These are phyloP conservation scores for Raphidocelis subcapitata DNA, from an alignment of 139 green algal species.

Conservation along the genomic window DNA sequence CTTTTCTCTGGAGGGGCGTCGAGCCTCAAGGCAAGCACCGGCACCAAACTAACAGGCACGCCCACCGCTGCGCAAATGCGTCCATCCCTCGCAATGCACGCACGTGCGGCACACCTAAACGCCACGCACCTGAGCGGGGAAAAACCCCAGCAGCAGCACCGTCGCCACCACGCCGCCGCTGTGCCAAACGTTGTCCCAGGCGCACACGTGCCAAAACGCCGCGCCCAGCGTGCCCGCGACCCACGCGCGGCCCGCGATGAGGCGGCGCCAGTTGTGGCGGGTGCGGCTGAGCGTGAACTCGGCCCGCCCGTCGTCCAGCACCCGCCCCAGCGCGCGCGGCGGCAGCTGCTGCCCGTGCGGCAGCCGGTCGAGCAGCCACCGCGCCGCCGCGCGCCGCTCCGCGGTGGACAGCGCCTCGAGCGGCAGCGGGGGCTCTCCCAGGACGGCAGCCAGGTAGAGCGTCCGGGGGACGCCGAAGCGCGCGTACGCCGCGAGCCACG, in stretches of 20 bases:
- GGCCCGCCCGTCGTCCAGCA: conserved; percentile 37
- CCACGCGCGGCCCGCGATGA: conserved; percentile 3
- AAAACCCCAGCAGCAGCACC: conserved; percentile 23
- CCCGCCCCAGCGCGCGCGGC: not conserved
- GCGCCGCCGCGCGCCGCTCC: too few species aligned
- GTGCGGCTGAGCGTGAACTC: conserved; percentile 42
- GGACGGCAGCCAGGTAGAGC: conserved; percentile 5
- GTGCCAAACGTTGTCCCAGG: conserved; percentile 17
- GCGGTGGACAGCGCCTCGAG: too few species aligned
- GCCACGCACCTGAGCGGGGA: conserved; percentile 3
- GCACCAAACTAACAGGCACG: not conserved
- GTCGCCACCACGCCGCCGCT: conserved; percentile 6
- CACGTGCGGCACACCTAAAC: not conserved
- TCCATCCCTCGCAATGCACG: not conserved
- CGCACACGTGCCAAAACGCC: conserved; percentile 23
- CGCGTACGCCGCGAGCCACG: too few species aligned
- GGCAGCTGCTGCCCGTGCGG: not conserved
- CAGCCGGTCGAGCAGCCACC: too few species aligned
- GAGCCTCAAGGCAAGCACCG: too few species aligned
- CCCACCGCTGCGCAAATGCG: not conserved
- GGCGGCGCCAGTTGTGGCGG: conserved; percentile 37
- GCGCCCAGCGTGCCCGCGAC: not conserved
- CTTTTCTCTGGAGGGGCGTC: too few species aligned
- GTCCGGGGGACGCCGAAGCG: too few species aligned
- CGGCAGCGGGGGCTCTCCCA: too few species aligned